Percentiles rank a stretch among this genome's conserved stretches.
Conservation (phyloP, 257 asterid species). For the Solanum virginianum region DNA sequence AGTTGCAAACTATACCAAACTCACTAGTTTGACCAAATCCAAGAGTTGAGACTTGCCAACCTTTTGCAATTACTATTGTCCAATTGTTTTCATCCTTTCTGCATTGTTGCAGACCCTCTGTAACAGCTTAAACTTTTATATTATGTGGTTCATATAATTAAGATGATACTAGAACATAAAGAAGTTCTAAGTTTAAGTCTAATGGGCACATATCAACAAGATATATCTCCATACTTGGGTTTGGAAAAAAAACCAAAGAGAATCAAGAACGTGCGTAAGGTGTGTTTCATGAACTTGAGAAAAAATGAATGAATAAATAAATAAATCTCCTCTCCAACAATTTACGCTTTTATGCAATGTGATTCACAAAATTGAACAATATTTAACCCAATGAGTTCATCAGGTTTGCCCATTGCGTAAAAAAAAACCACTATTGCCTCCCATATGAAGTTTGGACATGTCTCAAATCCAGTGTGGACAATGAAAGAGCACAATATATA, state of each 20-base stretch:
- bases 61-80: not conserved
- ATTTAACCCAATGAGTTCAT: not conserved
- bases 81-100: not conserved
- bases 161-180: not conserved
- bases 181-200: not conserved
- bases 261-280: not conserved
- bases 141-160: not conserved
- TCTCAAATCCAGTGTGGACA: not conserved
- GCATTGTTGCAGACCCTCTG: not conserved
- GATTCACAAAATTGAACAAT: not conserved
- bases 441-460: not conserved
- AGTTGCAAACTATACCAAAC: not conserved
- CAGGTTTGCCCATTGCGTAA: not conserved
- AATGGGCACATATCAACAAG: not conserved
- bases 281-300: not conserved
- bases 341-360: not conserved
- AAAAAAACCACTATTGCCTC: not conserved
- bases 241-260: not conserved
- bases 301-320: not conserved
- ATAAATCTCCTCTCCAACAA: not conserved
- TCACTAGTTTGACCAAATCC: not conserved
- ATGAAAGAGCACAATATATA: not conserved
- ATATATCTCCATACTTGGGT: not conserved
- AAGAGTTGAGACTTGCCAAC: not conserved
- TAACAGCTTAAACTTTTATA: not conserved